A percentile compares a stretch with the other conserved stretches of the same genome.
phyloP scores from a whole-genome alignment of 805 yeast species.

The Schwanniomyces yamadae region DNA sequence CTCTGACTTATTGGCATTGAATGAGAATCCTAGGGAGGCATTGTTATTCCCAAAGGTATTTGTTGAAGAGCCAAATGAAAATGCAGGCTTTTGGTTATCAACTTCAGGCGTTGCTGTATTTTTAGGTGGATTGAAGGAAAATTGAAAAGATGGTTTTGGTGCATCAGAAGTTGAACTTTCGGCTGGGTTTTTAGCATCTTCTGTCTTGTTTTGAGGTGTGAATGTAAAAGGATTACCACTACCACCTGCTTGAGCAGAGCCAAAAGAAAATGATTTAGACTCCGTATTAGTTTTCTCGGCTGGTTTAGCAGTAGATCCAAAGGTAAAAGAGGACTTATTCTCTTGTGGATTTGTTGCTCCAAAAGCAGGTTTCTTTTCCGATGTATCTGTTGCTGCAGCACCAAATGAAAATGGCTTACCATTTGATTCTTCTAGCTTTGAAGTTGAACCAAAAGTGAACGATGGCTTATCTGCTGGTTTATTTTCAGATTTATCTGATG shows the following conservation, averaged over 20 bases:
- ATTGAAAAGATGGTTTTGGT: slow-evolving; percentile 19
- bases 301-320: slow-evolving; percentile 11
- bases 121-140: slow-evolving; percentile 22
- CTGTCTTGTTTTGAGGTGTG: slow-evolving; percentile 8
- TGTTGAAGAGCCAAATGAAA: slow-evolving; percentile 12
- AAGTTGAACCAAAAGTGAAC: slow-evolving; percentile 15
- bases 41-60: slow-evolving; percentile 2
- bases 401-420: slow-evolving; percentile 20
- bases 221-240: slow-evolving; percentile 24
- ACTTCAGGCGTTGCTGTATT: background rate
- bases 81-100: slow-evolving; percentile 8
- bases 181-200: background rate
- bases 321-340: slow-evolving; percentile 18
- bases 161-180: slow-evolving; percentile 5
- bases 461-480: slow-evolving; percentile 14
- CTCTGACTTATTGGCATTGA: slow-evolving; percentile 18
- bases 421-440: slow-evolving; percentile 4
- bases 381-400: slow-evolving; percentile 26
- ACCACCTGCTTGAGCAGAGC: no score
- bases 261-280: slow-evolving; percentile 25
- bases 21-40: slow-evolving; percentile 9
- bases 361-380: slow-evolving; percentile 16
- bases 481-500: slow-evolving; percentile 2
- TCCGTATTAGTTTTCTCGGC: slow-evolving; percentile 23
- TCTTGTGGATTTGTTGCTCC: slow-evolving; percentile 7